These are phyloP conservation scores for Camellia japonica DNA, from an alignment of 148 eudicot genomes.

Conservation along the genomic window DNA sequence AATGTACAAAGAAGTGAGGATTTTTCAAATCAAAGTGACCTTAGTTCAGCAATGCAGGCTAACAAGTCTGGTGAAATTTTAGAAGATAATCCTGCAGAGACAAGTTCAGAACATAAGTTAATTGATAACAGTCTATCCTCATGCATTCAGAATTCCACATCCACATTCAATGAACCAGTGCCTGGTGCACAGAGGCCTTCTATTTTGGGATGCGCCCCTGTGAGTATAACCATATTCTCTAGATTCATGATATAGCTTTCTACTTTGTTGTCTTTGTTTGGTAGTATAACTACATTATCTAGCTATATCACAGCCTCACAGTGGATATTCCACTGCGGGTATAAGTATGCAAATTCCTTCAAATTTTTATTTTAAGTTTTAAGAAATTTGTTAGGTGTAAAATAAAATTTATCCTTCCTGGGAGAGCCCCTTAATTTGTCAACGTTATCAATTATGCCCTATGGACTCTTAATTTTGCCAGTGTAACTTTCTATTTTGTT, in stretches of 20 bases:
- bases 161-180: constrained; percentile 26
- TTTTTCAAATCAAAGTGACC: constrained; percentile 13
- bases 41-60: constrained; percentile 17
- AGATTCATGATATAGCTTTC: background rate
- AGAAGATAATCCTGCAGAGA: constrained; percentile 29
- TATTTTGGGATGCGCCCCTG: constrained; percentile 67
- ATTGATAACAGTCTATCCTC: constrained; percentile 19
- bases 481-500: background rate
- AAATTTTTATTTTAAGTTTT: background rate
- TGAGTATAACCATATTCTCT: constrained; percentile 38
- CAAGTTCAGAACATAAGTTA: constrained; percentile 22
- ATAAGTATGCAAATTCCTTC: background rate
- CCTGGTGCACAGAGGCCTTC: constrained; percentile 33
- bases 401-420: background rate
- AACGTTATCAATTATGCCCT: background rate
- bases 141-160: constrained; percentile 26
- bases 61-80: constrained; percentile 16
- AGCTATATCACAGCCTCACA: too few relatives aligned
- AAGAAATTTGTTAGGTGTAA: background rate
- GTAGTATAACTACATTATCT: background rate
- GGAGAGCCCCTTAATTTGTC: background rate
- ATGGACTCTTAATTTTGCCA: background rate
- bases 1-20: constrained; percentile 19
- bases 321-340: background rate
- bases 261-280: background rate